Evolutionary conservation across 2,329 filamentous ascomycete genomes (phyloP).

Genomic region (Cladophialophora psammophila): DNA sequence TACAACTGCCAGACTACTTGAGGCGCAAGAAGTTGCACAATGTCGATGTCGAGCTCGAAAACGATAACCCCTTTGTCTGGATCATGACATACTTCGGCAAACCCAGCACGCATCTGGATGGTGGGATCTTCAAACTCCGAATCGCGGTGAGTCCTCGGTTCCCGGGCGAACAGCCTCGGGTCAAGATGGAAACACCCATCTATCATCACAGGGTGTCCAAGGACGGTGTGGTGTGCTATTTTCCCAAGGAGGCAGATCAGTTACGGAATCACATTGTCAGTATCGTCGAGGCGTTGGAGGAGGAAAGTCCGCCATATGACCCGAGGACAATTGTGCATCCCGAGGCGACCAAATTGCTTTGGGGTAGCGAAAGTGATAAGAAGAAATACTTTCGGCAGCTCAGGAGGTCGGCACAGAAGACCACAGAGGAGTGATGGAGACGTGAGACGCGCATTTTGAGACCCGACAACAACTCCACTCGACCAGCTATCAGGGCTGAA

Average conservation of each 20-base stretch:
- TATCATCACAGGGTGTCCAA: slow-evolving; percentile 88
- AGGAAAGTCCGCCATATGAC: slow-evolving; percentile 87
- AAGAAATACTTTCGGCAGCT: slow-evolving; percentile 85
- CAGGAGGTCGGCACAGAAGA: slow-evolving; percentile 38
- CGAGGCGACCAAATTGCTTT: slow-evolving; percentile 85
- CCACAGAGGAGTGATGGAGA: slow-evolving; percentile 28
- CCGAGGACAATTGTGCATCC: slow-evolving; percentile 86
- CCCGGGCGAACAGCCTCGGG: slow-evolving; percentile 85
- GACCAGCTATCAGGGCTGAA: background rate
- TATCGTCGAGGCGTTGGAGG: slow-evolving; percentile 82
- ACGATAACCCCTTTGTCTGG: slow-evolving; percentile 91
- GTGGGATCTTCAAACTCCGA: slow-evolving; percentile 83
- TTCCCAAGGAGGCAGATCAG: slow-evolving; percentile 72
- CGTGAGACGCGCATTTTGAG: background rate
- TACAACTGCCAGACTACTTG: slow-evolving; percentile 79
- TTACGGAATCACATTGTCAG: slow-evolving; percentile 83
- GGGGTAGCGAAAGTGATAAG: slow-evolving; percentile 79
- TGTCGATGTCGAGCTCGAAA: slow-evolving; percentile 76
- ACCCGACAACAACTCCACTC: background rate
- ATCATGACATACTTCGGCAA: slow-evolving; percentile 85
- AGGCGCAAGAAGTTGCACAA: slow-evolving; percentile 73
- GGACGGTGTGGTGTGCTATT: slow-evolving; percentile 85
- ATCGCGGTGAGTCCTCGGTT: slow-evolving; percentile 83
- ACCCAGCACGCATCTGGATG: slow-evolving; percentile 92
- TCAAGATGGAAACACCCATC: slow-evolving; percentile 78